These are phyloP conservation scores for Tetrahymena malaccensis DNA, from an alignment of 73 alveolate species.

Conservation along the genomic window DNA sequence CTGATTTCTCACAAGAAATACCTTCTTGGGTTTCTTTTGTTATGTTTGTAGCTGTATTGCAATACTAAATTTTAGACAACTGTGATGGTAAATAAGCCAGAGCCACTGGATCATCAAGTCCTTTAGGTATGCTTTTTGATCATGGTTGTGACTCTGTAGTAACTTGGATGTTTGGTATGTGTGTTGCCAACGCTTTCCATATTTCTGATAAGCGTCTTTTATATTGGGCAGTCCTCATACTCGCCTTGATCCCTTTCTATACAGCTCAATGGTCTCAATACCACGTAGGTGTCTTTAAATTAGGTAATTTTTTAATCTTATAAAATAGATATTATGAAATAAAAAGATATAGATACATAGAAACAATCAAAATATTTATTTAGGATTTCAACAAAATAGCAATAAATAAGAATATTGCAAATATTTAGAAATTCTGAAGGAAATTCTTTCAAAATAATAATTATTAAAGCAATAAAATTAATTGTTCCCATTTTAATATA, in stretches of 20 bases:
- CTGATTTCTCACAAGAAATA: conserved; percentile 12
- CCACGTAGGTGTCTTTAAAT: conserved; percentile 11
- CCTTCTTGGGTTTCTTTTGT: conserved; percentile 27
- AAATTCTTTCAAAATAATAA: not conserved
- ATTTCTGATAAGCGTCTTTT: not conserved
- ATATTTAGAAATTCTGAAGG: not conserved
- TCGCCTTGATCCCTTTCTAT: conserved; percentile 3
- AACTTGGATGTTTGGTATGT: conserved; percentile 35
- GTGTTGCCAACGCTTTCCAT: not conserved
- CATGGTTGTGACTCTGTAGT: conserved; percentile 66
- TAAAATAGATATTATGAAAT: not conserved
- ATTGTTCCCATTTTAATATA: too few relatives aligned
- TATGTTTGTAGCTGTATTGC: not conserved
- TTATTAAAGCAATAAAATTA: too few relatives aligned
- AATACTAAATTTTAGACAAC: conserved; percentile 48
- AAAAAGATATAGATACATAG: too few relatives aligned
- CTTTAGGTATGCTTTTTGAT: conserved; percentile 61
- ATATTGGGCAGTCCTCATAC: not conserved
- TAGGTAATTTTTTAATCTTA: not conserved
- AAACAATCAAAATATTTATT: not conserved
- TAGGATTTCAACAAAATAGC: not conserved
- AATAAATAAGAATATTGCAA: not conserved
- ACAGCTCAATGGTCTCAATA: conserved; percentile 21
- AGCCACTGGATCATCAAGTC: conserved; percentile 49
- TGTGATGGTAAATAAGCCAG: conserved; percentile 64